These are phyloP conservation scores for Leccinum pellstonianum DNA, from an alignment of 768 basidiomycete species.

Conservation along the genomic window DNA sequence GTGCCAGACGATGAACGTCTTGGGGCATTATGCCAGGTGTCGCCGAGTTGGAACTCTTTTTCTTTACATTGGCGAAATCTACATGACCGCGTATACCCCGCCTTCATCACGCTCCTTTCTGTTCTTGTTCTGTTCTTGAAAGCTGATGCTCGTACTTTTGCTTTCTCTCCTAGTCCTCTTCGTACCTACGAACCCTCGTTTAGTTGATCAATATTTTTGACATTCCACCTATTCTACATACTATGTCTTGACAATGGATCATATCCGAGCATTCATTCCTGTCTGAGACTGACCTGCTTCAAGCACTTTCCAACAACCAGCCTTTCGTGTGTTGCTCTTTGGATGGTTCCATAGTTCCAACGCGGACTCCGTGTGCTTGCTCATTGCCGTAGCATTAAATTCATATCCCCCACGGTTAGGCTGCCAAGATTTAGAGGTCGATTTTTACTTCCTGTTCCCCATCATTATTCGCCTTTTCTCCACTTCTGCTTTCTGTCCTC, in stretches of 20 bases:
- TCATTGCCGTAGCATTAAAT: too few species aligned
- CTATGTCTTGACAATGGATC: conserved; percentile 15
- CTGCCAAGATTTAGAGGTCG: not conserved
- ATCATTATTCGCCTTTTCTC: not conserved
- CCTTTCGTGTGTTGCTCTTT: not conserved
- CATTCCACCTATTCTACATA: conserved; percentile 16
- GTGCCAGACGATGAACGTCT: conserved; percentile 29
- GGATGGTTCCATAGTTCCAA: not conserved
- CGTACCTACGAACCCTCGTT: conserved; percentile 25
- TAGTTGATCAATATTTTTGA: conserved; percentile 16
- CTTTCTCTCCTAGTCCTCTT: conserved; percentile 2
- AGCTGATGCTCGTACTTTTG: conserved; percentile 6
- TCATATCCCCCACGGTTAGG: too few species aligned
- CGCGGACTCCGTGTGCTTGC: not conserved
- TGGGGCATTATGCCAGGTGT: not conserved
- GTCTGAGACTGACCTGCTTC: not conserved
- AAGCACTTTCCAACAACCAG: not conserved
- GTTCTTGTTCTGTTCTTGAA: conserved; percentile 10
- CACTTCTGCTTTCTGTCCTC: not conserved
- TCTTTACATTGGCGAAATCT: conserved; percentile 8
- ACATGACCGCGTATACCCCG: conserved; percentile 28
- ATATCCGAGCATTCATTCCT: not conserved
- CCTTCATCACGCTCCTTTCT: conserved; percentile 18
- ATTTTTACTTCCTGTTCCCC: not conserved
- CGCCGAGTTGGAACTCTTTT: conserved; percentile 5